A percentile compares a stretch with the other conserved stretches of the same genome.
These are phyloP conservation scores for Hyaloscypha bicolor DNA, from an alignment of 495 filamentous ascomycete species.

Conservation along the genomic window DNA sequence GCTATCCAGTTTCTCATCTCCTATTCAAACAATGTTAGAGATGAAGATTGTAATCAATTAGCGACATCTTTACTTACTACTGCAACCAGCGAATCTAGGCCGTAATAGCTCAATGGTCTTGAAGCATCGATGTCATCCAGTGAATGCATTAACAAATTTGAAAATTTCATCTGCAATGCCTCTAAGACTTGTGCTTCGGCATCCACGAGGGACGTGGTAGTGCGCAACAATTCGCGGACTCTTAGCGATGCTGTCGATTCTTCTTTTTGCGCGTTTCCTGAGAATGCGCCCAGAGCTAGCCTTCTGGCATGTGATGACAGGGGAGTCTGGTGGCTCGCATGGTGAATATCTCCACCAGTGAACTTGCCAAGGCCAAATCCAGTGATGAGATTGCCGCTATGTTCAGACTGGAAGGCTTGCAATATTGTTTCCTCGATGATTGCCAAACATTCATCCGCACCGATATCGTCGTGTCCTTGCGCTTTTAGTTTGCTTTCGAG, in stretches of 20 bases:
- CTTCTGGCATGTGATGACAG: constrained; percentile 11
- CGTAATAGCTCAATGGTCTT: constrained; percentile 7
- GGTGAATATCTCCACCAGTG: constrained; percentile 8
- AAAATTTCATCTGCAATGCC: constrained; percentile 1
- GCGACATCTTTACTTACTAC: constrained; percentile 7
- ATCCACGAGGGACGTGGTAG: background rate
- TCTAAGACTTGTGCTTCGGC: constrained; percentile 7
- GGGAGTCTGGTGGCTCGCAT: background rate
- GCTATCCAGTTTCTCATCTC: constrained; percentile 1
- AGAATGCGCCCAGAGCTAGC: constrained; percentile 7
- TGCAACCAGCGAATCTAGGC: constrained; percentile 13
- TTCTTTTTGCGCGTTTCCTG: constrained; percentile 7
- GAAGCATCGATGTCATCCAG: constrained; percentile 7
- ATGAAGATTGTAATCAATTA: background rate
- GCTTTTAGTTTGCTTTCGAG: constrained; percentile 16
- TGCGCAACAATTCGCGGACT: constrained; percentile 7
- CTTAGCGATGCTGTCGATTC: background rate
- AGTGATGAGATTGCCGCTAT: constrained; percentile 8
- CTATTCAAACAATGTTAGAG: background rate
- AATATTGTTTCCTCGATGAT: constrained; percentile 17
- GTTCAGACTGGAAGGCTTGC: constrained; percentile 9
- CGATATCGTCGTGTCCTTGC: constrained; percentile 12
- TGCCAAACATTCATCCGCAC: constrained; percentile 12
- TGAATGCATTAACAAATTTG: constrained; percentile 8
- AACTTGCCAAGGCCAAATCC: constrained; percentile 10